Base-by-base conservation (phyloP, 805 yeast genomes). In the Metschnikowia reukaufii region DNA sequence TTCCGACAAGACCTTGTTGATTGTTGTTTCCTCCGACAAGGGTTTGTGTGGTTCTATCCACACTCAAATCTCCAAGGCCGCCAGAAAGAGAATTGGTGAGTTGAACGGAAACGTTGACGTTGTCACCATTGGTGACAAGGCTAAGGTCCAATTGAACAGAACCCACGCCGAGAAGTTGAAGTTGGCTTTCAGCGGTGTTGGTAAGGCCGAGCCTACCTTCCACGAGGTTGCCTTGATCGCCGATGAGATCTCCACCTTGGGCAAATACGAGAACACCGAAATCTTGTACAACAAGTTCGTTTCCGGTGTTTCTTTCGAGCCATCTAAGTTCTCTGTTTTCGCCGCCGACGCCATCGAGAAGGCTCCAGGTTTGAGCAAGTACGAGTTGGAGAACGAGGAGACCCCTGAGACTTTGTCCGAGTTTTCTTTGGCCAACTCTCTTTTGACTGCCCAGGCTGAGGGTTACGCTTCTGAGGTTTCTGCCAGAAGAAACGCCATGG, bases 401-500 rank as follows among this genome's bases (percentile, higher is more conserved):
- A 78, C 86, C 46, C 81, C 95, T 63, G 82, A 78, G 55, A 84
- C 87, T 56, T 72, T 88, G 60, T 70, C 95, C 57, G 95, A 91
- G 76, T 89, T 87, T 76, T 79, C 95, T 40, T 79, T 94, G 61
- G 91, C 98, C 57, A 91, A 88, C 82, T 82, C 89, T 64, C 79
- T 92, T 63, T 82, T 86, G 70, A 75, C 91, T 64, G 97, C 96
- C 52, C 81, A 91, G 80, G 92, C 97, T 56, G 97, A 94, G 70
- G 98, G 97, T 73, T 91, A 92, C 74, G 97, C 98, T 52, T 88
- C 98, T 49, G 99, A 92, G 80, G 81, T 91, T 59, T 86, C 95
- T 56, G 97, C 99, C 51, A 91, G 99, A 84, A 91, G 99, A 84
- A 92, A 89, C 70, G 98, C 99, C 61, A 92, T 92, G 99, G 99